Percentiles rank a stretch among this genome's conserved stretches.
These are phyloP conservation scores for Lachnellula suecica DNA, from an alignment of 2,329 filamentous ascomycete species.

Conservation along the genomic window DNA sequence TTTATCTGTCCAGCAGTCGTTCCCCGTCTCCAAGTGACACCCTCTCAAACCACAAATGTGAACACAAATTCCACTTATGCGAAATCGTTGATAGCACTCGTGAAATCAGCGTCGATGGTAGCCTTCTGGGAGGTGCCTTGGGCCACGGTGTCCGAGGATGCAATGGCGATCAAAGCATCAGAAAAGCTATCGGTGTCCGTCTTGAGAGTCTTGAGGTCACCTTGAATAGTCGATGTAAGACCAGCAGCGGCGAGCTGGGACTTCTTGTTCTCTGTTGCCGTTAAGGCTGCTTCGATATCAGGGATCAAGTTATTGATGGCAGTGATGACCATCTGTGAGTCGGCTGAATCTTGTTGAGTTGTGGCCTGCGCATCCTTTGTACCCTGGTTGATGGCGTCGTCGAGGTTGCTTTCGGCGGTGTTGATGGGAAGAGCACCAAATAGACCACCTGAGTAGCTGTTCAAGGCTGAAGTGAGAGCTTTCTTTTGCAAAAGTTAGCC, in stretches of 20 bases:
- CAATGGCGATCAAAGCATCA: conserved; percentile 15
- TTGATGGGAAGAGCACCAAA: too few species aligned
- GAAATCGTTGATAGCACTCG: conserved; percentile 2
- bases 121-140: conserved; percentile 1
- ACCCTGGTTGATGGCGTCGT: too few species aligned
- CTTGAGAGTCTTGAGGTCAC: conserved; percentile 7
- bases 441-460: too few species aligned
- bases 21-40: too few species aligned
- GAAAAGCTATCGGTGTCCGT: conserved; percentile 12
- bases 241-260: conserved; percentile 8
- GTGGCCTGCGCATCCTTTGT: too few species aligned
- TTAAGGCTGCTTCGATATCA: conserved; percentile 8
- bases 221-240: conserved; percentile 4
- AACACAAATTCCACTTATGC: too few species aligned
- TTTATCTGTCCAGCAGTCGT: too few species aligned
- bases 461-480: too few species aligned
- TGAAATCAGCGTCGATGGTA: conserved; percentile 11
- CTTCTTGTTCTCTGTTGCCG: conserved; percentile 15
- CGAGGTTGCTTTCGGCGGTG: too few species aligned
- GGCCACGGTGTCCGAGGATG: conserved; percentile 10
- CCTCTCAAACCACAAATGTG: too few species aligned
- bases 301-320: conserved; percentile 5
- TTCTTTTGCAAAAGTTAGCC: too few species aligned
- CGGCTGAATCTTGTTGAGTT: too few species aligned
- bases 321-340: neutral